phyloP scores from a whole-genome alignment of 257 asterid species.

The Linaria vulgaris region DNA sequence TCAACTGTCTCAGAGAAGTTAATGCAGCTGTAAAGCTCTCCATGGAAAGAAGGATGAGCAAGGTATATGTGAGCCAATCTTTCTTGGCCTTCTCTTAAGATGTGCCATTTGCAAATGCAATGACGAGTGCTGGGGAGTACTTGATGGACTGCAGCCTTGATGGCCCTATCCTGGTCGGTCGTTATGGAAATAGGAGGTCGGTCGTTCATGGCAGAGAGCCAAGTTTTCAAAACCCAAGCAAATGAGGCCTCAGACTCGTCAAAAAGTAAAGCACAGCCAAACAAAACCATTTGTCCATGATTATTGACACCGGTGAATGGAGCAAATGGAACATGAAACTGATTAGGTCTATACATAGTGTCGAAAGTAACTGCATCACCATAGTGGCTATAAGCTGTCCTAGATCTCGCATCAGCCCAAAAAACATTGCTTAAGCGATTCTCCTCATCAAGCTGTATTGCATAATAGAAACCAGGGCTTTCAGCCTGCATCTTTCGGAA shows the following conservation, averaged over 20 bases:
- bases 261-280: constrained; percentile 80
- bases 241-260: constrained; percentile 80
- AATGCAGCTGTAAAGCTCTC: constrained; percentile 72
- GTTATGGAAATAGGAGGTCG: constrained; percentile 65
- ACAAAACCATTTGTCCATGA: constrained; percentile 70
- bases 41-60: constrained; percentile 65
- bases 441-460: constrained; percentile 74
- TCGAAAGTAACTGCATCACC: constrained; percentile 76
- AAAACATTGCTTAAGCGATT: constrained; percentile 69
- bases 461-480: constrained; percentile 75
- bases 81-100: constrained; percentile 87
- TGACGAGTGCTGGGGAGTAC: constrained; percentile 75
- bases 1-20: constrained; percentile 68
- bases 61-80: constrained; percentile 66
- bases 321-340: constrained; percentile 78
- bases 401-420: constrained; percentile 90
- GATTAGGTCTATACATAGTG: constrained; percentile 82
- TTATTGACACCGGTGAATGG: constrained; percentile 81
- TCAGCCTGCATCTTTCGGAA: constrained; percentile 78
- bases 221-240: constrained; percentile 68
- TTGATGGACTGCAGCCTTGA: constrained; percentile 62
- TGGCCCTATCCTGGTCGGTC: constrained; percentile 86
- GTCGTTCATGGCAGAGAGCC: constrained; percentile 75
- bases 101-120: constrained; percentile 83
- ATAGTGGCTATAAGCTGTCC: constrained; percentile 64